Evolutionary conservation across 2,329 filamentous ascomycete species (phyloP), one percentile per base, ranked within the genome.

Genomic region (Exophiala lecanii-corni): DNA sequence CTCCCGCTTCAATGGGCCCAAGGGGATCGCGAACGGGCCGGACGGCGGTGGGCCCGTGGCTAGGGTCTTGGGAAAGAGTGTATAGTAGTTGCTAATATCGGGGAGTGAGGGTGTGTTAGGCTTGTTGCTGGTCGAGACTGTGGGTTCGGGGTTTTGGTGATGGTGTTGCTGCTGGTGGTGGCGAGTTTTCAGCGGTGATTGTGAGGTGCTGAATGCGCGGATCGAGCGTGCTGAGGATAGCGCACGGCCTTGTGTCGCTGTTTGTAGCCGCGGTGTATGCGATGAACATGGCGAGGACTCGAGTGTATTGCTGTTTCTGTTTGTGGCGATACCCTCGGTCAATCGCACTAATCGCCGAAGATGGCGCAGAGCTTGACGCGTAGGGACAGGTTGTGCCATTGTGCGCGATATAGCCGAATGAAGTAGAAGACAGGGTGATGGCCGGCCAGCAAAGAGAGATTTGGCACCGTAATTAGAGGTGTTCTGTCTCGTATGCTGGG

Each of bases 51-150:
- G 85, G 2, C 91, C 91, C 1, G 64, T 41, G 0, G 89, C 79
- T 3, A 96, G 75, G 2, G 89, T 86, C 21, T 76, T 62, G 1
- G 89, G 89, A 72, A 98, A 98, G 67, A 97, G 79, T 43, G 82
- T 79, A 75, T 96, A 97, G 73, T 91, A 79, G 41, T 82, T 87
- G 36, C 50, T 40, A 54, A 51, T 53, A 39, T 53, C 47, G 4
- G 43, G 44, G 28, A 45, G 16, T n/a, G n/a, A n/a, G n/a, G n/a
- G n/a, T n/a, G n/a, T n/a, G n/a, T n/a, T n/a, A n/a, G n/a, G n/a
- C n/a, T n/a, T n/a, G n/a, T n/a, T n/a, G n/a, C n/a, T n/a, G 40
- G 7, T 25, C 4, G 39, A n/a, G 15, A 39, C n/a, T 31, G 34
- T 16, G 17, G 38, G 31, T n/a, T 10, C 15, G 37, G 23, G 16